These are phyloP conservation scores for Aspergillus pseudotamarii DNA, from an alignment of 2,329 filamentous ascomycete species.

Conservation along the genomic window DNA sequence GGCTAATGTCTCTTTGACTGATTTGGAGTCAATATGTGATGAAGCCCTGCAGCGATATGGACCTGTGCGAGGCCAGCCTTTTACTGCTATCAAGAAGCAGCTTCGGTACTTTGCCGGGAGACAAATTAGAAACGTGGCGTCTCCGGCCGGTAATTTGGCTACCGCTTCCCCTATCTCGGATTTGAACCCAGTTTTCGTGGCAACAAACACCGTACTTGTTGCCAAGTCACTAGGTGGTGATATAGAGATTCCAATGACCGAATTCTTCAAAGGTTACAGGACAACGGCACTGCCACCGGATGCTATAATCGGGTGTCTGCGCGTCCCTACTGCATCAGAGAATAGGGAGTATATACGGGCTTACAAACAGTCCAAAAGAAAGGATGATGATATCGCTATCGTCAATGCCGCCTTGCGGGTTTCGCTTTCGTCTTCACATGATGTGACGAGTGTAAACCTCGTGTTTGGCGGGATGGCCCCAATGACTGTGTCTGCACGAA, in stretches of 20 bases:
- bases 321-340: conserved; percentile 75
- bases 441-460: conserved; percentile 74
- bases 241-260: conserved; percentile 84
- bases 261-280: conserved; percentile 92
- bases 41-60: conserved; percentile 82
- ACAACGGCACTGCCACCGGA: conserved; percentile 78
- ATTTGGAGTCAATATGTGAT: conserved; percentile 82
- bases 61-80: conserved; percentile 69
- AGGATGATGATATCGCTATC: conserved; percentile 98
- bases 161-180: conserved; percentile 97
- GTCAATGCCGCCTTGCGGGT: conserved; percentile 86
- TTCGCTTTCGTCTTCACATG: conserved; percentile 67
- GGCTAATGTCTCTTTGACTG: conserved; percentile 88
- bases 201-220: conserved; percentile 77
- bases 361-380: conserved; percentile 95
- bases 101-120: conserved; percentile 92
- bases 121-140: conserved; percentile 97
- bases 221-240: conserved; percentile 75
- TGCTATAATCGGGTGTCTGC: conserved; percentile 81
- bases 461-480: conserved; percentile 97
- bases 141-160: conserved; percentile 88
- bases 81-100: conserved; percentile 89
- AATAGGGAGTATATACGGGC: conserved; percentile 83
- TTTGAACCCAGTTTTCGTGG: conserved; percentile 90
- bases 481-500: conserved; percentile 83